These are phyloP conservation scores for Crucibulum laeve DNA, from an alignment of 768 basidiomycete genomes.

Conservation along the genomic window DNA sequence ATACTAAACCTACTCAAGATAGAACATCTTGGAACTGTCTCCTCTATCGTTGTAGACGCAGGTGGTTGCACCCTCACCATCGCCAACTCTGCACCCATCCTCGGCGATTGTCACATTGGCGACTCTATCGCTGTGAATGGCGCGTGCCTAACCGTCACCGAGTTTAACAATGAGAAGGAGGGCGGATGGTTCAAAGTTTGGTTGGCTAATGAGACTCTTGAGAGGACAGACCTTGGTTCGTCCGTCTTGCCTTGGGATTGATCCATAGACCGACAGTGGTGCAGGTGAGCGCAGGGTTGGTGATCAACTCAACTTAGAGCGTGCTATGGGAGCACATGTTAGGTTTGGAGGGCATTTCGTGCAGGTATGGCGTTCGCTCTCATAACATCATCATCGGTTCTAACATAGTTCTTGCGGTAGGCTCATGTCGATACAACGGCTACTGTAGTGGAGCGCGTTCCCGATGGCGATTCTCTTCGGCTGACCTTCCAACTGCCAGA, in stretches of 20 bases:
- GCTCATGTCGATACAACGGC: slow-evolving; percentile 94
- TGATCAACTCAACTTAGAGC: slow-evolving; percentile 85
- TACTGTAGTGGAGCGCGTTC: slow-evolving; percentile 53
- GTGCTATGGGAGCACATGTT: slow-evolving; percentile 89
- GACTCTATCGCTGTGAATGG: slow-evolving; percentile 94
- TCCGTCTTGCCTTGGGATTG: slow-evolving; percentile 3
- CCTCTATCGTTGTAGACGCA: slow-evolving; percentile 54
- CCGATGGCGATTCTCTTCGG: slow-evolving; percentile 88
- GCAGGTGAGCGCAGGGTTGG: slow-evolving; percentile 76
- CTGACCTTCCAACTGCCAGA: slow-evolving; percentile 74
- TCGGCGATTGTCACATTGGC: slow-evolving; percentile 87
- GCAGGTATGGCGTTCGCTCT: slow-evolving; percentile 50
- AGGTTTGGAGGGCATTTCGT: slow-evolving; percentile 98
- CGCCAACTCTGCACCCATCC: slow-evolving; percentile 61
- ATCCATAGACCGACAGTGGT: neutral
- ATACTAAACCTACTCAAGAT: slow-evolving; percentile 46
- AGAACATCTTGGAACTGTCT: slow-evolving; percentile 82
- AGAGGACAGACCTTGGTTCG: slow-evolving; percentile 84
- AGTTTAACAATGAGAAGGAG: slow-evolving; percentile 57
- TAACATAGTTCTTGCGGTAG: slow-evolving; percentile 29
- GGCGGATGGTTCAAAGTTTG: slow-evolving; percentile 91
- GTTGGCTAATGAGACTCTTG: slow-evolving; percentile 92
- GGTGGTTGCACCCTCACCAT: slow-evolving; percentile 85
- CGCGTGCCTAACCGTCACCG: slow-evolving; percentile 86
- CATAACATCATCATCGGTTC: neutral